Evolutionary conservation across 805 yeast species (phyloP).

Genomic region (Schwanniomyces occidentalis): DNA sequence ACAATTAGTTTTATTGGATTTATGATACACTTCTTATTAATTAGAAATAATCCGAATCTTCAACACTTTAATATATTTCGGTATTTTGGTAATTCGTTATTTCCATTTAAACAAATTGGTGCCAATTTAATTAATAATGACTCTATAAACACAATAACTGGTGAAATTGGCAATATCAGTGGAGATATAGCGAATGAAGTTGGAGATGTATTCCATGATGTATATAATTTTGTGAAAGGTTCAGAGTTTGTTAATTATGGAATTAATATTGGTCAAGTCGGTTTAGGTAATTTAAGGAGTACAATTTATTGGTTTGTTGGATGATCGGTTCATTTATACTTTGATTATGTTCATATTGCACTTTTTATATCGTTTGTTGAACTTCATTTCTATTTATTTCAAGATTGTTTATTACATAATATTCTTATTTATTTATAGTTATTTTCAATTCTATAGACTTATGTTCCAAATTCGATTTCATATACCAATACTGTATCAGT

Average conservation of each 20-base stretch:
- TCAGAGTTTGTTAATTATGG: constrained; percentile 19
- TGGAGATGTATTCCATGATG: constrained; percentile 12
- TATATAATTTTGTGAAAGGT: constrained; percentile 13
- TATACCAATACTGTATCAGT: constrained; percentile 82
- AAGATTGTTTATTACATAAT: background rate
- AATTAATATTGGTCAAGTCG: constrained; percentile 27
- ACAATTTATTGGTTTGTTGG: constrained; percentile 24
- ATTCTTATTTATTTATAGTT: constrained; percentile 1
- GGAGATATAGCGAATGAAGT: constrained; percentile 10
- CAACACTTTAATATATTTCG: constrained; percentile 9
- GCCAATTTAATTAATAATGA: constrained; percentile 6
- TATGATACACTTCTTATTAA: constrained; percentile 33
- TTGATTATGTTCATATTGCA: background rate
- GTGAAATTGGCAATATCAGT: constrained; percentile 10
- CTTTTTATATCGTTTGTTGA: background rate
- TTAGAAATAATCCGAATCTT: constrained; percentile 19
- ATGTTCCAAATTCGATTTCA: constrained; percentile 57
- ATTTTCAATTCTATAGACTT: constrained; percentile 10
- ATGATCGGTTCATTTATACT: background rate
- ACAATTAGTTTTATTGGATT: constrained; percentile 42
- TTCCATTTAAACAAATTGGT: constrained; percentile 6
- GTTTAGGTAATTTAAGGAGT: constrained; percentile 34
- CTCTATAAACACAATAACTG: constrained; percentile 7
- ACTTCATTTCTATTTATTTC: constrained; percentile 2
- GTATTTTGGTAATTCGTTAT: constrained; percentile 7